Evolutionary conservation across 2,329 filamentous ascomycete species (phyloP).

Genomic region (Setomelanomma holmii): DNA sequence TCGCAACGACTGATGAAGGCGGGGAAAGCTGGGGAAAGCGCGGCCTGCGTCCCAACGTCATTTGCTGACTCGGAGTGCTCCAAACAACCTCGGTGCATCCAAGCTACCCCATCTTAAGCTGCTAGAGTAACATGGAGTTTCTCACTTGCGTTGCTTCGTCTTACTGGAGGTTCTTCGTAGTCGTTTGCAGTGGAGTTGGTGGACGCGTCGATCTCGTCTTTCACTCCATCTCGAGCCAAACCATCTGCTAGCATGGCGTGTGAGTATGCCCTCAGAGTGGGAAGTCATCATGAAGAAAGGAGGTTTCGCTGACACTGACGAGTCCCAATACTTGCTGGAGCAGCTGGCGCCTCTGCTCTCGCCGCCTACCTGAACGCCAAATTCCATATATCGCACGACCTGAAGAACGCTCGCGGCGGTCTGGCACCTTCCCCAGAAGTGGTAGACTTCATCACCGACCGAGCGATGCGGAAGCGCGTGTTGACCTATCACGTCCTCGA

Average conservation of each 20-base stretch:
- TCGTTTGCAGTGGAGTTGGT: not conserved
- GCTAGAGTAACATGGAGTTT: not conserved
- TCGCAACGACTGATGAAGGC: not conserved
- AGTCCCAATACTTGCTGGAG: constrained; percentile 40
- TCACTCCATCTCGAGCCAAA: not conserved
- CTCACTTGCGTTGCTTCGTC: not conserved
- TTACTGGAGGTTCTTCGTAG: not conserved
- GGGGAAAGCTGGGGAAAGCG: not conserved
- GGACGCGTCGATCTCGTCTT: not conserved
- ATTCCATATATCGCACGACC: constrained; percentile 39
- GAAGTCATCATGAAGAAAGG: too few relatives aligned
- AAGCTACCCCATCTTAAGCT: constrained; percentile 8
- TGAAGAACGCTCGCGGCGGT: constrained; percentile 25
- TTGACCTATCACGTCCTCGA: constrained; percentile 42
- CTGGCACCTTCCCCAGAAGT: constrained; percentile 20
- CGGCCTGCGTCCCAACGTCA: not conserved
- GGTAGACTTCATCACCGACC: constrained; percentile 25
- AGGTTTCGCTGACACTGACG: constrained; percentile 2
- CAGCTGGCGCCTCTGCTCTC: constrained; percentile 34
- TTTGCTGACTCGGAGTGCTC: constrained; percentile 17
- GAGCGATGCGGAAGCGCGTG: constrained; percentile 25
- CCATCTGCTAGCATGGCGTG: constrained; percentile 11
- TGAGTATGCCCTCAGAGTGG: constrained; percentile 5
- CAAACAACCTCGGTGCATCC: constrained; percentile 16
- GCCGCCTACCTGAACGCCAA: constrained; percentile 49